Conservation (phyloP, 2,329 filamentous ascomycete species). For the Diaporthe vexans region DNA sequence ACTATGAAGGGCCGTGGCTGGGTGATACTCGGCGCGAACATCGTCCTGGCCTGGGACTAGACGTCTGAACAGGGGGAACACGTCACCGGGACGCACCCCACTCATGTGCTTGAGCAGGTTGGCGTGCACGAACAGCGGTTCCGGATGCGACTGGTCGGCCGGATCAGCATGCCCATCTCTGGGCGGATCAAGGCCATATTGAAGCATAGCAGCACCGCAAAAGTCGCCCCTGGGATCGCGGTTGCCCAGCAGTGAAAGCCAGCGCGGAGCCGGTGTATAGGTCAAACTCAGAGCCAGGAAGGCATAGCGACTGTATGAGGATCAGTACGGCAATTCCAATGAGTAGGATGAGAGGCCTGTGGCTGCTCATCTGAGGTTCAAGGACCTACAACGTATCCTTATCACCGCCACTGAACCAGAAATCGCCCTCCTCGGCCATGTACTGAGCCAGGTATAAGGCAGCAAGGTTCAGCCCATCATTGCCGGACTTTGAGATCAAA, state of each 20-base stretch:
- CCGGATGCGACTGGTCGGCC: conserved; percentile 32
- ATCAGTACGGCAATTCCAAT: neutral
- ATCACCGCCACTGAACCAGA: conserved; percentile 41
- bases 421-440: conserved; percentile 40
- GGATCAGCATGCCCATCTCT: conserved; percentile 16
- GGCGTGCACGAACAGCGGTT: conserved; percentile 40
- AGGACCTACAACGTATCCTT: conserved; percentile 41
- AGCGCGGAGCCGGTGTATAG: conserved; percentile 40
- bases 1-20: conserved; percentile 16
- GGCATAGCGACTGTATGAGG: conserved; percentile 37
- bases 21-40: conserved; percentile 23
- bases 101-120: conserved; percentile 41
- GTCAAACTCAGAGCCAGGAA: conserved; percentile 39
- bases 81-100: conserved; percentile 32
- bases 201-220: conserved; percentile 41
- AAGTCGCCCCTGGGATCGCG: conserved; percentile 25
- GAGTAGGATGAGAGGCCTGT: neutral
- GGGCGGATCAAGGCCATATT: conserved; percentile 38
- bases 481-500: conserved; percentile 40
- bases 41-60: conserved; percentile 33
- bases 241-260: conserved; percentile 40
- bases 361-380: neutral
- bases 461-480: conserved; percentile 39
- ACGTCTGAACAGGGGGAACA: conserved; percentile 34
- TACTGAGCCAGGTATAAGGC: conserved; percentile 39